Percentiles rank a stretch among this genome's conserved stretches.
Evolutionary conservation across 208 protist genomes (phyloP).

Genomic region (Trypanosoma rangeli): DNA sequence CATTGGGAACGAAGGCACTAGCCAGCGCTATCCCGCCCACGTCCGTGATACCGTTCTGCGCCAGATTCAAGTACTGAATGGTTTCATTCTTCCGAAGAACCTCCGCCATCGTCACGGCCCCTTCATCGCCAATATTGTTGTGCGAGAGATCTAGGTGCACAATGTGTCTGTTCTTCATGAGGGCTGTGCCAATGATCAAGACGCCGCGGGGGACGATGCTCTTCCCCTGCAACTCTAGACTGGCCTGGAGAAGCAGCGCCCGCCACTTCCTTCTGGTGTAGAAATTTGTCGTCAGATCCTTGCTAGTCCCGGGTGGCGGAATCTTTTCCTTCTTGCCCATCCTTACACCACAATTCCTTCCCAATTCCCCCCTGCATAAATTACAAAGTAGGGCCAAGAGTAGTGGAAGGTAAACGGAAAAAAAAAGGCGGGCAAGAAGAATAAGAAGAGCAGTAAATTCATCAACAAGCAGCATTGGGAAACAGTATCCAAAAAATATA

Average conservation of each 20-base stretch:
- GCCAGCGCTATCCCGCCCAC: constrained; percentile 84
- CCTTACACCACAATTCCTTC: background rate
- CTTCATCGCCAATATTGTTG: constrained; percentile 75
- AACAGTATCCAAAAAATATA: background rate
- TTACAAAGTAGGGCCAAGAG: background rate
- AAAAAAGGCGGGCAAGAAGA: background rate
- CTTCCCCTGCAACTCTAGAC: constrained; percentile 61
- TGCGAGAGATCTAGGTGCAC: constrained; percentile 62
- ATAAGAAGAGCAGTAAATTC: background rate
- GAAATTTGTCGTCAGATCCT: constrained; percentile 76
- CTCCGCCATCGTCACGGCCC: constrained; percentile 63
- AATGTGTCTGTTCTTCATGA: constrained; percentile 67
- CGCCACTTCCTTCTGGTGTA: constrained; percentile 80
- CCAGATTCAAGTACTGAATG: constrained; percentile 72
- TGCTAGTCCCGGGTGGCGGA: constrained; percentile 66
- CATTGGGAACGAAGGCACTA: constrained; percentile 82
- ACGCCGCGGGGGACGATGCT: constrained; percentile 54
- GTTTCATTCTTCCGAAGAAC: constrained; percentile 63
- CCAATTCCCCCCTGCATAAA: background rate
- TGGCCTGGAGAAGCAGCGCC: constrained; percentile 43
- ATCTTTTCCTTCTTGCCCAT: constrained; percentile 74
- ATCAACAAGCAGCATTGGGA: too few species aligned
- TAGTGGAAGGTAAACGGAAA: background rate
- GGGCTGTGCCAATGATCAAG: constrained; percentile 64
- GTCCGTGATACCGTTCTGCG: constrained; percentile 79